Conservation (phyloP, 2,329 filamentous ascomycete species). For the Thelonectria discophora region DNA sequence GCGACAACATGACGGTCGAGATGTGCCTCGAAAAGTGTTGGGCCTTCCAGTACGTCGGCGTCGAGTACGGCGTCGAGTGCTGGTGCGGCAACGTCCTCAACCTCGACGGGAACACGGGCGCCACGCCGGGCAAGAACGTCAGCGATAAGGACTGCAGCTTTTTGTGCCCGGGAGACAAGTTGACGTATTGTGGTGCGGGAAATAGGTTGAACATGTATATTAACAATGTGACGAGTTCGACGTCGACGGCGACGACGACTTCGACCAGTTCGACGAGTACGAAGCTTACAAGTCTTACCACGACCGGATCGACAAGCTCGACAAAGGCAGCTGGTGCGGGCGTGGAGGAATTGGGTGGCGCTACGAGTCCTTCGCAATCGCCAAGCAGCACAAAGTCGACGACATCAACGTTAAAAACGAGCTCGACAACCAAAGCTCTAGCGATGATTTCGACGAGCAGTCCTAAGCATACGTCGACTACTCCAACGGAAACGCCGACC, state of each 20-base stretch:
- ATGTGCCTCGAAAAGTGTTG: slow-evolving; percentile 46
- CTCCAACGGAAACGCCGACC: background rate
- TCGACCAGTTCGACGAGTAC: slow-evolving; percentile 5
- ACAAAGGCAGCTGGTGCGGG: background rate
- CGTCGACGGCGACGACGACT: slow-evolving; percentile 13
- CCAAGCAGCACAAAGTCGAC: background rate
- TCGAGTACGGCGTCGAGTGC: slow-evolving; percentile 51
- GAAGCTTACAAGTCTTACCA: background rate
- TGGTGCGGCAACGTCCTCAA: slow-evolving; percentile 49
- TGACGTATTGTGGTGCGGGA: slow-evolving; percentile 45
- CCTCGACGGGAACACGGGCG: slow-evolving; percentile 36
- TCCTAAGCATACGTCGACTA: background rate
- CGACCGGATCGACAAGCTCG: background rate
- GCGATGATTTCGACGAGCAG: background rate
- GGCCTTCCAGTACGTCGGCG: slow-evolving; percentile 47
- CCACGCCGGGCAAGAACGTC: slow-evolving; percentile 43
- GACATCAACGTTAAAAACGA: background rate
- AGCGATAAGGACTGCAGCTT: slow-evolving; percentile 45
- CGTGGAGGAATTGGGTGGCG: background rate
- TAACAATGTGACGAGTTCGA: slow-evolving; percentile 30
- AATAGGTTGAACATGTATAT: slow-evolving; percentile 47
- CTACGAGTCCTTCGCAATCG: background rate
- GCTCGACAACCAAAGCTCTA: background rate
- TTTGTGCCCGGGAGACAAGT: slow-evolving; percentile 47
- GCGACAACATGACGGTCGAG: slow-evolving; percentile 47